Evolutionary conservation across 164 flowering plant species (phyloP), one percentile per base, ranked within the genome.

Genomic region (Pachysandra terminalis): DNA sequence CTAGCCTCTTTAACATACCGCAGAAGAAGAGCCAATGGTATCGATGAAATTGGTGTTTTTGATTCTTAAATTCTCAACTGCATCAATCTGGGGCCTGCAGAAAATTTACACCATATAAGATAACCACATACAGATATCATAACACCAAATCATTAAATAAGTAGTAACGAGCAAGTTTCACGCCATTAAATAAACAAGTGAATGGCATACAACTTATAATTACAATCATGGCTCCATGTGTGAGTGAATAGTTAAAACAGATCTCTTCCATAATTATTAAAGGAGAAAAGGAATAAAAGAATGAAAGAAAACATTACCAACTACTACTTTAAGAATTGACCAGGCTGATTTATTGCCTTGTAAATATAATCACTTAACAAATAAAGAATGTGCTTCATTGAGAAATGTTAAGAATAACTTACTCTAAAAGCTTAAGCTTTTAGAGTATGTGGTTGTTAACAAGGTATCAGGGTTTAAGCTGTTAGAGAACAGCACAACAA

Each of bases 41-140:
- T 32, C 57, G 40, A 49, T 0, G n/a, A 62, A 51, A 63, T 68
- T 52, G 14, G 52, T 6, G 0, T 58, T 65, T 23, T 69, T 81
- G 22, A 16, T 68, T 22, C 41, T 72, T 59, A 56, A n/a, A 60
- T 73, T 65, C 59, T 65, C 69, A 25, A 68, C 27, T 0, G 72
- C 23, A 56, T 58, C 66, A 63, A 41, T 51, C 58, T 19, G 28
- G 3, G 56, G 72, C 79, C 83, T 80, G 81, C 73, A 73, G 67
- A 26, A 15, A 56, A 53, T 67, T 5, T 57, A 48, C 49, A 52
- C 17, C 15, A 70, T 49, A 5, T 58, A 37, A 61, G 54, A 25
- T 21, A 62, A 52, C 37, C 7, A 32, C 37, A 32, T 3, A 32
- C 7, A 32, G 7, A 7, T 32, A 32, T 32, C 37, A 32, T 32